Conservation (phyloP, 768 basidiomycete species). For the Tricholoma saponaceum region DNA sequence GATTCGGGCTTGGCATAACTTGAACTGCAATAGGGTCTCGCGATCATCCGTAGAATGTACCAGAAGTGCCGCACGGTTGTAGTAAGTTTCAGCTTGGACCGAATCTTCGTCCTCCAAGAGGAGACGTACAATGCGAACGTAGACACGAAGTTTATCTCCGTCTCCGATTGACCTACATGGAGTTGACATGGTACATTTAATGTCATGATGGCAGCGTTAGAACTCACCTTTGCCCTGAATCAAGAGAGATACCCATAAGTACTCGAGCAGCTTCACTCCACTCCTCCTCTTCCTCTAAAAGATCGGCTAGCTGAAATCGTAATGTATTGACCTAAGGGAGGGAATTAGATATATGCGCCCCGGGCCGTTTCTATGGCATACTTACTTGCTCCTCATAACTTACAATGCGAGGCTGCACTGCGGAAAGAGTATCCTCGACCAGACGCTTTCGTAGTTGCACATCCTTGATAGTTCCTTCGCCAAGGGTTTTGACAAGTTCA, state of each 20-base stretch:
- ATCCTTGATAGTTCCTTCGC: slow-evolving; percentile 49
- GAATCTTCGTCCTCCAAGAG: slow-evolving; percentile 96
- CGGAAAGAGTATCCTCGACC: slow-evolving; percentile 68
- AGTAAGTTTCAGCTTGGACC: slow-evolving; percentile 96
- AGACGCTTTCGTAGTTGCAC: slow-evolving; percentile 62
- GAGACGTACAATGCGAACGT: slow-evolving; percentile 91
- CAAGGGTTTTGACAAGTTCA: slow-evolving; percentile 72
- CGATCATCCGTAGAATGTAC: slow-evolving; percentile 77
- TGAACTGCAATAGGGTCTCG: slow-evolving; percentile 79
- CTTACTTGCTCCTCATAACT: slow-evolving; percentile 95
- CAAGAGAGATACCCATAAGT: slow-evolving; percentile 88
- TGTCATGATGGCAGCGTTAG: slow-evolving; percentile 1
- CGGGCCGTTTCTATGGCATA: not conserved
- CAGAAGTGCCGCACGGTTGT: slow-evolving; percentile 90
- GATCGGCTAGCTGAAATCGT: slow-evolving; percentile 86
- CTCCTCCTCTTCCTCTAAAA: slow-evolving; percentile 86
- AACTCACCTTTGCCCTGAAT: slow-evolving; percentile 81
- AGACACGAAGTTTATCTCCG: slow-evolving; percentile 83
- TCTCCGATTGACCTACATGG: slow-evolving; percentile 60
- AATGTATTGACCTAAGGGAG: slow-evolving; percentile 67
- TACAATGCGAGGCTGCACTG: slow-evolving; percentile 74
- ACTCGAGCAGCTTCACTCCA: slow-evolving; percentile 92
- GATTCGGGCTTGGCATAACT: slow-evolving; percentile 91
- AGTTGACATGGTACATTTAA: slow-evolving; percentile 5
- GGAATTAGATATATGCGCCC: not conserved